Base-by-base conservation (phyloP, 805 yeast genomes). In the Wickerhamia fluorescens region DNA sequence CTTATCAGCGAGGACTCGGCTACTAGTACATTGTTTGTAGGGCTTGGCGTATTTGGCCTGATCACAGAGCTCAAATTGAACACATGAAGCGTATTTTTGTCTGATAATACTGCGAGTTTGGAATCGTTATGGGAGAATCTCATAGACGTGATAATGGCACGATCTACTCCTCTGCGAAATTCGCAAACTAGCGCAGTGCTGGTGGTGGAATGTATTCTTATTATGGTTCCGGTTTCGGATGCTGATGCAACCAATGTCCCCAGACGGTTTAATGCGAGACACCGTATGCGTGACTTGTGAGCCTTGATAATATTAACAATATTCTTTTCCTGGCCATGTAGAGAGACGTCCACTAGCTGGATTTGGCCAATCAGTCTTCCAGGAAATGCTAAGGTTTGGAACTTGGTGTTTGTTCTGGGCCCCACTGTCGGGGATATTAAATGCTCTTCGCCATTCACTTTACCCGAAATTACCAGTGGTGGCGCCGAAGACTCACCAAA, bases 121-220 rank as follows among this genome's bases (percentile, higher is more conserved):
- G 75, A 54, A 26, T 86, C 88, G 40, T 75, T 69, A 6, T 83
- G 87, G 4, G 89, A 79, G 50, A 89, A 87, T 30, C 76, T 76
- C 79, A 92, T 78, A 6, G 92, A 79, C 23, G 81, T 82, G 6
- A 92, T 72, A 11, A 68, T 63, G 1, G 96, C 96, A 29, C 78
- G 69, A 52, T 92, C 97, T 13, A 88, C 51, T 0, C 98, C 98
- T 28, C 98, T 66, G 42, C 97, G 66, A 45, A 88, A 88, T 50
- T 86, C 96, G 46, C 71, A 79, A n/a, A 85, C 45, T 28, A 85
- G 58, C 1, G 80, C 68, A 16, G 94, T 80, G 19, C 72, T 75
- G 28, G 66, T 63, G 1, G 86, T 72, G 4, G 85, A 76, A 47
- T 79, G 86, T 3, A 85, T 64, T 29, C 95, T 56, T 12, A 86